These are phyloP conservation scores for Oenanthe javanica DNA, from an alignment of 140 eudicot genomes.

Conservation along the genomic window DNA sequence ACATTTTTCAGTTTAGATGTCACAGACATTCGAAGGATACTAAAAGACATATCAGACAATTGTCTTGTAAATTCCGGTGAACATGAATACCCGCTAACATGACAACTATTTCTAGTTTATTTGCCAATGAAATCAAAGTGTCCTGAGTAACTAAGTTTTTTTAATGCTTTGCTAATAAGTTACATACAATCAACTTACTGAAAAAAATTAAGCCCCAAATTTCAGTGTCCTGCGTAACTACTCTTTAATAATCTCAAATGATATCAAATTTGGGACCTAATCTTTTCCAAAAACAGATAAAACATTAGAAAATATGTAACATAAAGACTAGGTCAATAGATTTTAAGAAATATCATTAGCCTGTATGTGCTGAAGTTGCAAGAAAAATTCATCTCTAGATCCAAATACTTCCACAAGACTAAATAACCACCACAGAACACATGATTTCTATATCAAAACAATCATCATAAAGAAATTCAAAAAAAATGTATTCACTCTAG, in stretches of 20 bases:
- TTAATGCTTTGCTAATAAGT: not conserved
- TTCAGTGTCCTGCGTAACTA: not conserved
- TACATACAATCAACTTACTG: not conserved
- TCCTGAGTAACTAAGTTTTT: not conserved
- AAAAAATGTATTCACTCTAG: not conserved
- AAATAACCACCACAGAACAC: not conserved
- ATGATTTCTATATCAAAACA: not conserved
- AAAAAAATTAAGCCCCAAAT: not conserved
- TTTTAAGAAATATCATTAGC: not conserved
- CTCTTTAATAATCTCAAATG: not conserved
- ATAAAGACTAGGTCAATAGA: not conserved
- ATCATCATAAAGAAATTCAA: not conserved
- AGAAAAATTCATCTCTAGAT: not conserved
- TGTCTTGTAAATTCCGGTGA: not conserved
- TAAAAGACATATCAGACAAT: not conserved
- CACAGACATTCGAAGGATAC: not conserved
- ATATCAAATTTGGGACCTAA: not conserved
- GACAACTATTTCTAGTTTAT: not conserved
- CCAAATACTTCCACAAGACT: not conserved
- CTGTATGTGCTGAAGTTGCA: not conserved
- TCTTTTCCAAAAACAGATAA: not conserved
- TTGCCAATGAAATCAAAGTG: not conserved
- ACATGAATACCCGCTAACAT: not conserved
- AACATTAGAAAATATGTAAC: not conserved
- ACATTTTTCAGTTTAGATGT: not conserved